Evolutionary conservation across 129 eudicot genomes (phyloP).

Genomic region (Calendula officinalis): DNA sequence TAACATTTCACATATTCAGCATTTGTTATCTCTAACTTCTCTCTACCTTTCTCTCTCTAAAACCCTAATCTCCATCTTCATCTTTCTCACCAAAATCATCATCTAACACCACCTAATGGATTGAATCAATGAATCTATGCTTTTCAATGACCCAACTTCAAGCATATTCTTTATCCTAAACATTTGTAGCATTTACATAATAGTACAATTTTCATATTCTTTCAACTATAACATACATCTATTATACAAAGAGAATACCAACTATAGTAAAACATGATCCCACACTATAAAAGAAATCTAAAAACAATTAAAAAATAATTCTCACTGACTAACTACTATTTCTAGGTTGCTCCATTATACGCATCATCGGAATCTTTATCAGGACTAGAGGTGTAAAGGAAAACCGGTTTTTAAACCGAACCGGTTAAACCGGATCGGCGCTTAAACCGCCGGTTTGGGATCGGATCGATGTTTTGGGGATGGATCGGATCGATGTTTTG

Average conservation of each 20-base stretch:
- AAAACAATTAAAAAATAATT: background rate
- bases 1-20: background rate
- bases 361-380: background rate
- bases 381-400: too few species aligned
- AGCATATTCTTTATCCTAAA: background rate
- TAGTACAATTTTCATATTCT: conserved; percentile 9
- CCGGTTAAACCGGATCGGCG: too few species aligned
- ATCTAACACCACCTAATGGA: too few species aligned
- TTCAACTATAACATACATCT: conserved; percentile 25
- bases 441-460: too few species aligned
- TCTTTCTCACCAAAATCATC: too few species aligned
- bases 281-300: conserved; percentile 1
- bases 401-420: too few species aligned
- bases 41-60: too few species aligned
- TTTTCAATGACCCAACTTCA: background rate
- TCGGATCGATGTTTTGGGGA: too few species aligned
- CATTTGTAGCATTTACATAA: conserved; percentile 23
- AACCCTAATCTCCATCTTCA: too few species aligned
- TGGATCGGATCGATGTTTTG: too few species aligned
- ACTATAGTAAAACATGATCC: background rate
- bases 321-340: conserved; percentile 1
- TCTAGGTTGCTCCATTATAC: conserved; percentile 34
- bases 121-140: too few species aligned
- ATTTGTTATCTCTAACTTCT: too few species aligned
- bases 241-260: conserved; percentile 20